Conservation (phyloP, 2,329 filamentous ascomycete species). For the Fusarium sp. region DNA sequence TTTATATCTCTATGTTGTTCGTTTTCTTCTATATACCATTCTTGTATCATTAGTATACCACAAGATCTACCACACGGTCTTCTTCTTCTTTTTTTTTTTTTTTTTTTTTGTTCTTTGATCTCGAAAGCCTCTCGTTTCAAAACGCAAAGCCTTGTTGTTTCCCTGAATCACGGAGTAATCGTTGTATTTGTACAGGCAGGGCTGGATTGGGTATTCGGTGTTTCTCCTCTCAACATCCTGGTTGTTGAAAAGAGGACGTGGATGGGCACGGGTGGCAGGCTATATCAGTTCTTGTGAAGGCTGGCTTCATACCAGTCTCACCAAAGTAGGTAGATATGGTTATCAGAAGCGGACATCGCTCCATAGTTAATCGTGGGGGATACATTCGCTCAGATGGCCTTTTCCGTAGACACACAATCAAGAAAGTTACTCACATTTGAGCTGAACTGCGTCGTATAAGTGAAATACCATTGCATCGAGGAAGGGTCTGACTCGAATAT, state of each 20-base stretch:
- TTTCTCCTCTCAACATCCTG: constrained; percentile 14
- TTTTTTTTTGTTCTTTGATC: constrained; percentile 1
- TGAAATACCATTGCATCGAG: not conserved
- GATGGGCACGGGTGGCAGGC: not conserved
- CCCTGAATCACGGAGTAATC: constrained; percentile 21
- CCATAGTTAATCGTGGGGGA: not conserved
- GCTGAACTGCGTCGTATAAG: not conserved
- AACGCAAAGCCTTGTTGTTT: constrained; percentile 14
- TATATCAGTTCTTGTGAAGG: constrained; percentile 1
- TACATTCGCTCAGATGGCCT: constrained; percentile 1
- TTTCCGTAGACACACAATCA: constrained; percentile 24
- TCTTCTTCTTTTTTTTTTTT: constrained; percentile 16
- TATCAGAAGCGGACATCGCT: not conserved
- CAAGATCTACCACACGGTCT: constrained; percentile 15
- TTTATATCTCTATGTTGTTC: not conserved
- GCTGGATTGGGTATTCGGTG: constrained; percentile 7
- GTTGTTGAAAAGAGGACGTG: constrained; percentile 8
- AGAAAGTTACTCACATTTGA: not conserved
- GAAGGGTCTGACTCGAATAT: not conserved
- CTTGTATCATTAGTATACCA: constrained; percentile 40
- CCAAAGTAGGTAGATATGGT: constrained; percentile 15
- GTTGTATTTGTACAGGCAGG: constrained; percentile 26
- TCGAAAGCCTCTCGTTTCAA: constrained; percentile 16
- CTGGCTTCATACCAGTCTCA: not conserved
- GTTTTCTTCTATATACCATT: constrained; percentile 38